These are phyloP conservation scores for Talaromyces proteolyticus DNA, from an alignment of 495 filamentous ascomycete genomes.

Conservation along the genomic window DNA sequence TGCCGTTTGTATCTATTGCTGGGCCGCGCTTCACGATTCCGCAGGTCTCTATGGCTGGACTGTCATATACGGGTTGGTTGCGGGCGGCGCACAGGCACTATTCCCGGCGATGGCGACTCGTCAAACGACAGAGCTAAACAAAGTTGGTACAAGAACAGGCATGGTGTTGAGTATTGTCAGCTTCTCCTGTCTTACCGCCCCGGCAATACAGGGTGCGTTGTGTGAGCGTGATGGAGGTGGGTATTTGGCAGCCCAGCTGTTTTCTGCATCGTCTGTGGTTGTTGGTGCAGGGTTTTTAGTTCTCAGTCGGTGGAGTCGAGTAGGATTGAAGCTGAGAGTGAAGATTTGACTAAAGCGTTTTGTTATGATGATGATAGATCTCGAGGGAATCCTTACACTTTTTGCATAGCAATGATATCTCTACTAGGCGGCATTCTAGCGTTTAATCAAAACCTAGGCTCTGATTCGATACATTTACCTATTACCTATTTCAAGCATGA, in stretches of 20 bases:
- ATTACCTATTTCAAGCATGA: no score
- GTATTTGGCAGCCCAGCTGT: conserved; percentile 44
- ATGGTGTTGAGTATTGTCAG: conserved; percentile 64
- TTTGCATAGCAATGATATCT: no score
- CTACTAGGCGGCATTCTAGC: no score
- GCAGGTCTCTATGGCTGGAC: conserved; percentile 50
- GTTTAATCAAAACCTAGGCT: no score
- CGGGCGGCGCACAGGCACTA: conserved; percentile 55
- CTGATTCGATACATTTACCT: no score
- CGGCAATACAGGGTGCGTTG: conserved; percentile 55
- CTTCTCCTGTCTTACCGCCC: conserved; percentile 54
- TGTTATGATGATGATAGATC: not conserved
- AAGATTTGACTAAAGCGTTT: conserved; percentile 2
- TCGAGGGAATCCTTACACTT: no score
- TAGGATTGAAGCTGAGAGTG: conserved; percentile 4
- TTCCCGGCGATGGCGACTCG: conserved; percentile 49
- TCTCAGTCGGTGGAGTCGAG: conserved; percentile 22
- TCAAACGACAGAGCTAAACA: conserved; percentile 50
- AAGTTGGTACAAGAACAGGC: conserved; percentile 61
- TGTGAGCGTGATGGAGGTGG: conserved; percentile 31
- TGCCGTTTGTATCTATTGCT: conserved; percentile 45
- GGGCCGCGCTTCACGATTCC: conserved; percentile 46
- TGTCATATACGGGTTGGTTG: conserved; percentile 49
- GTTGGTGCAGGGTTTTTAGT: conserved; percentile 26
- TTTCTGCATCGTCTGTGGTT: conserved; percentile 33